Conservation (phyloP, 805 yeast genomes). For the Kodamaea kaohsiungensis region DNA sequence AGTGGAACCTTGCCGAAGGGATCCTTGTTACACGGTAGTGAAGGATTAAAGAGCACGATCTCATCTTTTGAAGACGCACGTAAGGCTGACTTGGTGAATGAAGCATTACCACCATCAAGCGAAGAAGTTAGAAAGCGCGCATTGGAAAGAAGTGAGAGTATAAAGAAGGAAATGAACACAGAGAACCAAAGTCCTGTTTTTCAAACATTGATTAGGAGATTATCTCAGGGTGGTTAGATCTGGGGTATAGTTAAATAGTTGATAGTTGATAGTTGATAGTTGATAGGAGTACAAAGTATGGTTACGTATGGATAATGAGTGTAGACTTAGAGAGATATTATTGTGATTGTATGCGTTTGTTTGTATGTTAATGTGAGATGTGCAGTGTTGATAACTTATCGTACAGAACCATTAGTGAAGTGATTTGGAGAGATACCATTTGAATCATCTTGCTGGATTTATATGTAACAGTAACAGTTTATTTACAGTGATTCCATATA, state of each 20-base stretch:
- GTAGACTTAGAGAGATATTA: not conserved
- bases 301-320: not conserved
- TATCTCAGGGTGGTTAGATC: conserved; percentile 11
- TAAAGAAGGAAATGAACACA: conserved; percentile 37
- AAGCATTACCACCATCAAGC: conserved; percentile 80
- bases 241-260: not conserved
- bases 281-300: not conserved
- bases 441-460: no score
- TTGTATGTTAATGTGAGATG: no score
- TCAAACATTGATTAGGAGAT: conserved; percentile 38
- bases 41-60: conserved; percentile 71
- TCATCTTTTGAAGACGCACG: conserved; percentile 81
- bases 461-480: no score
- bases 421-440: no score
- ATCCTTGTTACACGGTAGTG: conserved; percentile 77
- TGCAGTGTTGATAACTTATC: no score
- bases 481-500: no score
- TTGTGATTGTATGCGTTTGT: no score
- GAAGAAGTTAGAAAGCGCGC: conserved; percentile 53
- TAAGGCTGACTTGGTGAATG: conserved; percentile 77
- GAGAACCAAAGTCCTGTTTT: conserved; percentile 37
- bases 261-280: no score
- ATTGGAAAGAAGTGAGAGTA: conserved; percentile 46
- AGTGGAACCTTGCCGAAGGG: conserved; percentile 87
- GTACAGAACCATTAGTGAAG: no score